Percentiles rank a stretch among this genome's conserved stretches.
These are phyloP conservation scores for Rhodotorula taiwanensis DNA, from an alignment of 768 basidiomycete species.

Conservation along the genomic window DNA sequence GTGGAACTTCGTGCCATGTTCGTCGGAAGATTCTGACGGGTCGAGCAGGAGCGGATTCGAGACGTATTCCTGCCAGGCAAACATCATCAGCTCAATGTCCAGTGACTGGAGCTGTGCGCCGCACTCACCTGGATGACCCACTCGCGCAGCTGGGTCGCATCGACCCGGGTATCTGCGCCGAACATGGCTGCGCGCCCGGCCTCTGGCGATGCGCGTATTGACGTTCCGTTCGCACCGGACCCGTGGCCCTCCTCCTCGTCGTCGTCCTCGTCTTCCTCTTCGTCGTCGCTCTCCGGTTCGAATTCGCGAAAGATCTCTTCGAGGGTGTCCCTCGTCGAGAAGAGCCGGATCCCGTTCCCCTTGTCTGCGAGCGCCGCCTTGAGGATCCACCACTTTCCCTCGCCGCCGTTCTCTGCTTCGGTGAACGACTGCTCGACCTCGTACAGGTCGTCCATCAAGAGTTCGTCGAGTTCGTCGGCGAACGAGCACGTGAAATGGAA, in stretches of 20 bases:
- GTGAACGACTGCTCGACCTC: slow-evolving; percentile 66
- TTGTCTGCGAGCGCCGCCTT: slow-evolving; percentile 97
- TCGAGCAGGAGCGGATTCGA: slow-evolving; percentile 69
- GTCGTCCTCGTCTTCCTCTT: slow-evolving; percentile 33
- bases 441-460: slow-evolving; percentile 87
- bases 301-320: slow-evolving; percentile 72
- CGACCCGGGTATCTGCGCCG: slow-evolving; percentile 51
- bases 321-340: slow-evolving; percentile 67
- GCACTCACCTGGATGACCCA: slow-evolving; percentile 91
- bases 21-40: slow-evolving; percentile 44
- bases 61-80: slow-evolving; percentile 81
- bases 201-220: too few species aligned
- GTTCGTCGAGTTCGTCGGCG: slow-evolving; percentile 88
- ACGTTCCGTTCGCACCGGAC: too few species aligned
- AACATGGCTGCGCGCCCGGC: slow-evolving; percentile 27
- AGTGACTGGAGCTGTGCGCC: not conserved
- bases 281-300: slow-evolving; percentile 48
- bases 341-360: slow-evolving; percentile 88
- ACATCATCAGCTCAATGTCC: not conserved
- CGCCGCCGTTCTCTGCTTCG: slow-evolving; percentile 41
- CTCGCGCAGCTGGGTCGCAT: slow-evolving; percentile 81
- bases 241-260: slow-evolving; percentile 8
- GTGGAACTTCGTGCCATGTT: slow-evolving; percentile 63
- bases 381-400: slow-evolving; percentile 74
- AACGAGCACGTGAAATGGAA: slow-evolving; percentile 81